Evolutionary conservation across 768 basidiomycete genomes (phyloP).

Genomic region (Phlegmacium glaucopus): DNA sequence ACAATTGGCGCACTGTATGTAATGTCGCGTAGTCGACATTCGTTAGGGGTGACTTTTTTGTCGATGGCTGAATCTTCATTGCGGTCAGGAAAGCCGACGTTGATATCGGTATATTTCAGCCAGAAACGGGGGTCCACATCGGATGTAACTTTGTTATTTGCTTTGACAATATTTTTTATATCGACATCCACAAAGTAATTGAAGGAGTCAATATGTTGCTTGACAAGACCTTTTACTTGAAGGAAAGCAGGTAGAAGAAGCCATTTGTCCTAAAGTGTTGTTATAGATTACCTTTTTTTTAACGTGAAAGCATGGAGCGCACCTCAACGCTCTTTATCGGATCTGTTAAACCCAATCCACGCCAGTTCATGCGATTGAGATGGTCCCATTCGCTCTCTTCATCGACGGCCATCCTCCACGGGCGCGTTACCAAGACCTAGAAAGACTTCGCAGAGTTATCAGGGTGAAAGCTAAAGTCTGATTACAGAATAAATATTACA

Average conservation of each 20-base stretch:
- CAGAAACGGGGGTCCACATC: conserved; percentile 97
- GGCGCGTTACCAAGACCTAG: too few species aligned
- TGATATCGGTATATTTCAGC: conserved; percentile 95
- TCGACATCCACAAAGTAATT: conserved; percentile 98
- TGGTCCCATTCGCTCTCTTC: conserved; percentile 56
- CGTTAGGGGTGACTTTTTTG: conserved; percentile 89
- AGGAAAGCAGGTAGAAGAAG: conserved; percentile 93
- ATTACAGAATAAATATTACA: too few species aligned
- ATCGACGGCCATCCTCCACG: background rate
- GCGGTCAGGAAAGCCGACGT: conserved; percentile 88
- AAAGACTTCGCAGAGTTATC: too few species aligned
- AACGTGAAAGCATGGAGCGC: conserved; percentile 21
- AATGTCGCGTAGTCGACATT: conserved; percentile 93
- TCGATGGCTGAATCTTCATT: conserved; percentile 79
- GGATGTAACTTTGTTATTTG: conserved; percentile 90
- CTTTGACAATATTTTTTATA: conserved; percentile 93
- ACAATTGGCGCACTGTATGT: conserved; percentile 92
- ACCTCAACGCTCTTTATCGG: conserved; percentile 91
- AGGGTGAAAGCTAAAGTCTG: too few species aligned
- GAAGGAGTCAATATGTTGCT: conserved; percentile 98
- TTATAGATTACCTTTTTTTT: background rate
- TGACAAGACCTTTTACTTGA: conserved; percentile 96
- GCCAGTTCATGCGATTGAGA: conserved; percentile 56
- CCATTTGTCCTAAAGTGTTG: conserved; percentile 86
- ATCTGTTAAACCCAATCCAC: conserved; percentile 79